Evolutionary conservation across 2,329 filamentous ascomycete species (phyloP), one percentile per base, ranked within the genome.

Genomic region (Aureobasidium musti): DNA sequence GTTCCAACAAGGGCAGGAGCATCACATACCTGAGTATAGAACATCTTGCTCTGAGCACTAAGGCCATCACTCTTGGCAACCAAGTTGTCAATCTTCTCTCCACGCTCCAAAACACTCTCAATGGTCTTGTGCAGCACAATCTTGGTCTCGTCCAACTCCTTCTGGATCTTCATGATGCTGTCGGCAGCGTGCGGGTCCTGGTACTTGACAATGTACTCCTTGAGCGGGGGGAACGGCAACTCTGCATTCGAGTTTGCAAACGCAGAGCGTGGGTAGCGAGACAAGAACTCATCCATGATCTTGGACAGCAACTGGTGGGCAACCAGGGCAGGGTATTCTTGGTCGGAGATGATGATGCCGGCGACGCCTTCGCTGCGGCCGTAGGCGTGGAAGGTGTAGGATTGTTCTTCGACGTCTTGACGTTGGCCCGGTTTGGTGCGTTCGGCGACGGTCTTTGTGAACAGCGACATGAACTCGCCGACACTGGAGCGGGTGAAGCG

Each of bases 91-190:
- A 99, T 92, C 85, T 97, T 98, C 86, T 98, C 87, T 49, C 93
- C 95, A 69, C 95, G 86, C 82, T 97, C 89, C 74, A 97, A 79
- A 56, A 89, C 88, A 74, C 87, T 91, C 82, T 96, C 90, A 73
- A 97, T 97, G 52, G 95, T 97, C 86, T 98, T 96, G 82, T 98
- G 92, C 73, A 99, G 84, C 68, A 97, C 89, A 75, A 96, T 93
- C 86, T 97, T 98, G 68, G 94, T 98, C 84, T 97, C 93, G 75
- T 98, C 93, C 69, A 99, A 84, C 82, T 99, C 92, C 81, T 92
- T 90, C 79, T 98, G 94, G 74, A 99, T 97, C 84, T 77, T 77
- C 76, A 78, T 77, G 76, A 98, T 96, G 79, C 89, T 94, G 81
- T 96, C 92, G 71, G 92, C 93, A 80, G 96, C 86, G 74, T 88